Conservation (phyloP, 2,329 filamentous ascomycete genomes). For the Colletotrichum salicis region DNA sequence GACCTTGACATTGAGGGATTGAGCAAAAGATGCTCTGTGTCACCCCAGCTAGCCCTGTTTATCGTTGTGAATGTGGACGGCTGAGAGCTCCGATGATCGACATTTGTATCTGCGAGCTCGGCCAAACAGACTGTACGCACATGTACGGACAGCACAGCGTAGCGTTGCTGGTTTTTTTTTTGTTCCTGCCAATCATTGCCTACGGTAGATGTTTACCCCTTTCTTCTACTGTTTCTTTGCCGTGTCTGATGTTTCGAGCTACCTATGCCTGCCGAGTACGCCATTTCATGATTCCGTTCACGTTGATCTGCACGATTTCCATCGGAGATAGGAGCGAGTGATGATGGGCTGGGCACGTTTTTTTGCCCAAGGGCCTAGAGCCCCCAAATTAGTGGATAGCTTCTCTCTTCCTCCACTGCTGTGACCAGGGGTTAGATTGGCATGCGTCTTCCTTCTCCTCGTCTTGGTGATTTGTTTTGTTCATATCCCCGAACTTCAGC, state of each 20-base stretch:
- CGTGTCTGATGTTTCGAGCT: background rate
- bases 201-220: background rate
- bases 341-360: background rate
- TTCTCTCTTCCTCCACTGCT: background rate
- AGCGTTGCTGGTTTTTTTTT: background rate
- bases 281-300: background rate
- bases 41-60: background rate
- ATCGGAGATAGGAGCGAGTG: background rate
- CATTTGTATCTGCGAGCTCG: background rate
- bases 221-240: background rate
- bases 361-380: background rate
- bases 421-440: conserved; percentile 4
- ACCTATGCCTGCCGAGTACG: background rate
- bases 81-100: background rate
- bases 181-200: conserved; percentile 1
- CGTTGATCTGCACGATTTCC: background rate
- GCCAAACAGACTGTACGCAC: background rate
- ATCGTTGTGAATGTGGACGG: background rate
- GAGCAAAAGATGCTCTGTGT: background rate
- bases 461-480: background rate
- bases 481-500: background rate
- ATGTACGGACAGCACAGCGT: too few species aligned
- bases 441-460: background rate
- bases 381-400: background rate
- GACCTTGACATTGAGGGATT: background rate